A percentile compares a stretch with the other conserved stretches of the same genome.
These are phyloP conservation scores for Orbilia javanica DNA, from an alignment of 2,329 filamentous ascomycete genomes.

Conservation along the genomic window DNA sequence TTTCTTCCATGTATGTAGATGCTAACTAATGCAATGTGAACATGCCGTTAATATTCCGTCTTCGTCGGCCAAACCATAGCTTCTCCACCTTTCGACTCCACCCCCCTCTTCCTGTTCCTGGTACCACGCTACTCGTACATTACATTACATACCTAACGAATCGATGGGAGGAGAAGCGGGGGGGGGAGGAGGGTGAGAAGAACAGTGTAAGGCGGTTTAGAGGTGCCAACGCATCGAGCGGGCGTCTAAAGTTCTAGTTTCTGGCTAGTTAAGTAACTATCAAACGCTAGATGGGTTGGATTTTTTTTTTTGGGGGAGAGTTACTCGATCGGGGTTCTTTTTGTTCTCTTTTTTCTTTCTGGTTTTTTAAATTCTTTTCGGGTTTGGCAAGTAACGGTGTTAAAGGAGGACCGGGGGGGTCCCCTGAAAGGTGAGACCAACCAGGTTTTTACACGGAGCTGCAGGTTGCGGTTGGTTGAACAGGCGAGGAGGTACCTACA, in stretches of 20 bases:
- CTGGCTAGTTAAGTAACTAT: too few relatives aligned
- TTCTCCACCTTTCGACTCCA: not conserved
- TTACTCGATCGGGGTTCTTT: slow-evolving; percentile 5
- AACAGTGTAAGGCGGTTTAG: slow-evolving; percentile 25
- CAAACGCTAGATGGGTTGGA: not conserved
- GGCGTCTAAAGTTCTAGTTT: too few relatives aligned
- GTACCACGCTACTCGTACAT: too few relatives aligned
- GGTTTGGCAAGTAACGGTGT: slow-evolving; percentile 3
- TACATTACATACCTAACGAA: too few relatives aligned
- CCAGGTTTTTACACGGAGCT: slow-evolving; percentile 57
- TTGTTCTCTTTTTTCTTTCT: not conserved
- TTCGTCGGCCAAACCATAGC: slow-evolving; percentile 9
- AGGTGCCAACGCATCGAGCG: slow-evolving; percentile 56
- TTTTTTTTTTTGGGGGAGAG: not conserved
- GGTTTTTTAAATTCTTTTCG: too few relatives aligned
- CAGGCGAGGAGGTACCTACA: not conserved
- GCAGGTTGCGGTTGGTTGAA: slow-evolving; percentile 35
- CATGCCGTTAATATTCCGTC: not conserved
- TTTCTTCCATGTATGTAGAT: not conserved
- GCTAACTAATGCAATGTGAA: slow-evolving; percentile 23
- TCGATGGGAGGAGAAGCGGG: not conserved
- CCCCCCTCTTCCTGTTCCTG: not conserved
- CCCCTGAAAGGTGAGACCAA: slow-evolving; percentile 35
- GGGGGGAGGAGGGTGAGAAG: not conserved
- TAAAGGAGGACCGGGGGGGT: not conserved